phyloP scores from a whole-genome alignment of 768 basidiomycete species.

The Cubamyces sp. region DNA sequence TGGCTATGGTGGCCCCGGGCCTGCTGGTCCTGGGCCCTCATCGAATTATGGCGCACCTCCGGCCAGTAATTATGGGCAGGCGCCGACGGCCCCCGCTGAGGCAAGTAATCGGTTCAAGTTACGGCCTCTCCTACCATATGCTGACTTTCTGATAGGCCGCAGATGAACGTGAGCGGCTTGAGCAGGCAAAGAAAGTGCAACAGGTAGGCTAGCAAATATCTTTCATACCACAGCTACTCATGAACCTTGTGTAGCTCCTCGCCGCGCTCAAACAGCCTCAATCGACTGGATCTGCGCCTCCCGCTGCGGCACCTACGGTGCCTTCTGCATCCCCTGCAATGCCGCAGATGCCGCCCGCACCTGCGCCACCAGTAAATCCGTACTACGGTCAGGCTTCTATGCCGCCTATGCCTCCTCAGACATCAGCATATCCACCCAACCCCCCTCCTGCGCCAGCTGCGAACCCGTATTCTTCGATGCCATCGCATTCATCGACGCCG shows the following conservation, averaged over 20 bases:
- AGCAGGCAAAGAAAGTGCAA: slow-evolving; percentile 87
- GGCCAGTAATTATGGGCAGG: slow-evolving; percentile 31
- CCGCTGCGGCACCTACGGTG: slow-evolving; percentile 41
- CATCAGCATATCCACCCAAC: slow-evolving; percentile 22
- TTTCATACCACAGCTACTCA: not conserved
- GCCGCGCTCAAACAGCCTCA: slow-evolving; percentile 80
- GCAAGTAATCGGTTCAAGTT: slow-evolving; percentile 35
- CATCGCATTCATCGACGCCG: slow-evolving; percentile 33
- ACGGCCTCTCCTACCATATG: not conserved
- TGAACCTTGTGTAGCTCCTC: slow-evolving; percentile 48
- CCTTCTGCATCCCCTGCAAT: slow-evolving; percentile 30
- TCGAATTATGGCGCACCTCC: slow-evolving; percentile 23
- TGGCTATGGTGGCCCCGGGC: slow-evolving; percentile 36
- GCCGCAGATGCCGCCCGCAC: slow-evolving; percentile 27
- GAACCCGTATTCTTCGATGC: slow-evolving; percentile 37
- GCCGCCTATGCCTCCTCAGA: slow-evolving; percentile 27
- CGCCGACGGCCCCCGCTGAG: slow-evolving; percentile 38
- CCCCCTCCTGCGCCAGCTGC: slow-evolving; percentile 35
- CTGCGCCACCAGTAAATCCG: slow-evolving; percentile 21
- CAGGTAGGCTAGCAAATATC: slow-evolving; percentile 54
- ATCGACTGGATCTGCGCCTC: slow-evolving; percentile 36
- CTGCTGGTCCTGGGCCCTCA: slow-evolving; percentile 37
- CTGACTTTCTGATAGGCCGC: slow-evolving; percentile 41
- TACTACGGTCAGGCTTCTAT: slow-evolving; percentile 24
- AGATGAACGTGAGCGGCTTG: slow-evolving; percentile 71